Percentiles rank a stretch among this genome's conserved stretches.
Conservation (phyloP, 441 rosid species). For the Erodium moschatum region DNA sequence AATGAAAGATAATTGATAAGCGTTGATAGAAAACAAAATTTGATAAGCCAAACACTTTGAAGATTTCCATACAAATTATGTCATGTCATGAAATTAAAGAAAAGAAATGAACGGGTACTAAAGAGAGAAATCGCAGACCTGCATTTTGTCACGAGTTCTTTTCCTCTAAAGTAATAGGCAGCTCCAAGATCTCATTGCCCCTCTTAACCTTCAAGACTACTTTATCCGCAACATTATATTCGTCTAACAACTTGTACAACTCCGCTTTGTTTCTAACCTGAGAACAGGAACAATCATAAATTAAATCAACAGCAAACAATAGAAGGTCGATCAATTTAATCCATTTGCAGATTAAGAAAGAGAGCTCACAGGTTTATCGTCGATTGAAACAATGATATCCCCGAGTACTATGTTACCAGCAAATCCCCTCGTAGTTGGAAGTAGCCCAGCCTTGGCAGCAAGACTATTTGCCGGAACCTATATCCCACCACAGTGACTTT, state of each 20-base stretch:
- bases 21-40: too few species aligned
- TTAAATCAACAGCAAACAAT: not conserved
- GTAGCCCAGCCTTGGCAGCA: conserved; percentile 69
- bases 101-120: too few species aligned
- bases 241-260: conserved; percentile 61
- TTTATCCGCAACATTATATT: conserved; percentile 60
- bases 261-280: conserved; percentile 87
- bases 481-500: conserved; percentile 11
- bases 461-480: conserved; percentile 66
- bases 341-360: conserved; percentile 13
- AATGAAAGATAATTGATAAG: too few species aligned
- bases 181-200: conserved; percentile 47
- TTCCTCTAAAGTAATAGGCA: conserved; percentile 60
- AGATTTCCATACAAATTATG: too few species aligned
- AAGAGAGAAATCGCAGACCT: not conserved
- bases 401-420: conserved; percentile 83
- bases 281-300: conserved; percentile 2
- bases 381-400: conserved; percentile 64
- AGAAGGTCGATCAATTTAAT: not conserved
- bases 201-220: conserved; percentile 61
- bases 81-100: not conserved
- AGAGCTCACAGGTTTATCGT: conserved; percentile 53
- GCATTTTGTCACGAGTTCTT: conserved; percentile 33
- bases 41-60: too few species aligned
- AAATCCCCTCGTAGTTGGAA: conserved; percentile 71